Percentiles rank a stretch among this genome's conserved stretches.
phyloP scores from a whole-genome alignment of 2,329 filamentous ascomycete genomes.

The Ophiostoma pallidulum region DNA sequence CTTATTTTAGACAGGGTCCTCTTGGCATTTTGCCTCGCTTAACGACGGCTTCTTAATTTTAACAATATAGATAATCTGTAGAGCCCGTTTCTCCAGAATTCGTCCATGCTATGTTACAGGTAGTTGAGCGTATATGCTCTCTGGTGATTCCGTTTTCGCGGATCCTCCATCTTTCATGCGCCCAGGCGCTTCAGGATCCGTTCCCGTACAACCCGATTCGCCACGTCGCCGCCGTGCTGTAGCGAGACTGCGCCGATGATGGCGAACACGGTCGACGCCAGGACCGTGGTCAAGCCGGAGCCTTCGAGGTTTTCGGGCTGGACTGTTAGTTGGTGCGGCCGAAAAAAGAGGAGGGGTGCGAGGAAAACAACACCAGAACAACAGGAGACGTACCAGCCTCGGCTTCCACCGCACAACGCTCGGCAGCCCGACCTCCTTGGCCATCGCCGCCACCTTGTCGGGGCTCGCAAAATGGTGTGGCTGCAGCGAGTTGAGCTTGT shows the following conservation, averaged over 20 bases:
- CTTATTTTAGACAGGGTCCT: no score
- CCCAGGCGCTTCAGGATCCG: conserved; percentile 51
- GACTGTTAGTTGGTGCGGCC: neutral
- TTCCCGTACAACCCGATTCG: conserved; percentile 65
- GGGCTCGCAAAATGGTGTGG: conserved; percentile 55
- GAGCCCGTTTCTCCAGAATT: no score
- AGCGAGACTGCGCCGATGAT: conserved; percentile 84
- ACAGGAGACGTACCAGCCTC: conserved; percentile 63
- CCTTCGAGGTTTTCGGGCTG: conserved; percentile 55
- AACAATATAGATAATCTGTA: no score
- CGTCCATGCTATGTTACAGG: neutral
- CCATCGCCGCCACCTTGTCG: conserved; percentile 57
- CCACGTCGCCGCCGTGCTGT: conserved; percentile 72
- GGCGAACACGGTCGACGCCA: conserved; percentile 71
- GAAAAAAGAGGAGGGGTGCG: neutral
- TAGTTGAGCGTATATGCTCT: neutral
- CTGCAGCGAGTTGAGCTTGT: conserved; percentile 55
- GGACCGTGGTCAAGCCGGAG: conserved; percentile 66
- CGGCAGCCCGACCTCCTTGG: conserved; percentile 58
- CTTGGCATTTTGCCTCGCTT: no score
- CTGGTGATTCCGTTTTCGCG: no score
- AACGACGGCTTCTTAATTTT: no score
- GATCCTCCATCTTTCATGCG: no score
- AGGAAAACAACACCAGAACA: neutral
- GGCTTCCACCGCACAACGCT: conserved; percentile 78